Conservation (phyloP, 352 stramenopile genomes). For the Thalassiosira hispida region DNA sequence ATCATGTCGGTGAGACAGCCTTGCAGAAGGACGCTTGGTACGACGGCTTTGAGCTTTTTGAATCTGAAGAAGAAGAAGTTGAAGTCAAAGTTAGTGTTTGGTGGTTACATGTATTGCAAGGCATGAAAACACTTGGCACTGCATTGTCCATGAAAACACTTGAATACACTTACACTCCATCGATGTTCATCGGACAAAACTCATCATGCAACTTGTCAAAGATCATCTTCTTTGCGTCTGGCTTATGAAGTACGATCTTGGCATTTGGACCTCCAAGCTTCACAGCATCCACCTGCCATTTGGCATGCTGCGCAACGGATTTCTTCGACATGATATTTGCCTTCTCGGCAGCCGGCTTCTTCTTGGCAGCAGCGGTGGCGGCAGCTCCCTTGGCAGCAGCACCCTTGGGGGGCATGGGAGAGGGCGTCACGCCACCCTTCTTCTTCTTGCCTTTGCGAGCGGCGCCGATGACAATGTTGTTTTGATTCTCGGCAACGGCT, state of each 20-base stretch:
- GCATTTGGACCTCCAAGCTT: slow-evolving; percentile 65
- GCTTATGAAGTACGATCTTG: slow-evolving; percentile 69
- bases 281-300: slow-evolving; percentile 70
- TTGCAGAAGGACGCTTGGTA: slow-evolving; percentile 49
- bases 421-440: slow-evolving; percentile 29
- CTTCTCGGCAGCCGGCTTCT: slow-evolving; percentile 26
- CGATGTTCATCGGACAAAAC: slow-evolving; percentile 81
- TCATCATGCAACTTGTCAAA: slow-evolving; percentile 69
- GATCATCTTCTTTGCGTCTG: slow-evolving; percentile 72
- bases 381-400: not conserved
- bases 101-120: not conserved
- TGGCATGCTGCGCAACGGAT: slow-evolving; percentile 58
- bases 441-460: slow-evolving; percentile 19
- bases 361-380: not conserved
- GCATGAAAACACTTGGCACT: not conserved
- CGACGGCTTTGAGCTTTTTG: slow-evolving; percentile 61
- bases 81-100: slow-evolving; percentile 1
- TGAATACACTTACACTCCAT: slow-evolving; percentile 55
- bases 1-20: slow-evolving; percentile 76
- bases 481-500: slow-evolving; percentile 28
- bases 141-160: not conserved
- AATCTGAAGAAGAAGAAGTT: slow-evolving; percentile 30
- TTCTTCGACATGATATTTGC: slow-evolving; percentile 32
- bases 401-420: slow-evolving; percentile 25
- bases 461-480: slow-evolving; percentile 33